Base-by-base conservation (phyloP, 768 basidiomycete species). In the Auriscalpium orientale region DNA sequence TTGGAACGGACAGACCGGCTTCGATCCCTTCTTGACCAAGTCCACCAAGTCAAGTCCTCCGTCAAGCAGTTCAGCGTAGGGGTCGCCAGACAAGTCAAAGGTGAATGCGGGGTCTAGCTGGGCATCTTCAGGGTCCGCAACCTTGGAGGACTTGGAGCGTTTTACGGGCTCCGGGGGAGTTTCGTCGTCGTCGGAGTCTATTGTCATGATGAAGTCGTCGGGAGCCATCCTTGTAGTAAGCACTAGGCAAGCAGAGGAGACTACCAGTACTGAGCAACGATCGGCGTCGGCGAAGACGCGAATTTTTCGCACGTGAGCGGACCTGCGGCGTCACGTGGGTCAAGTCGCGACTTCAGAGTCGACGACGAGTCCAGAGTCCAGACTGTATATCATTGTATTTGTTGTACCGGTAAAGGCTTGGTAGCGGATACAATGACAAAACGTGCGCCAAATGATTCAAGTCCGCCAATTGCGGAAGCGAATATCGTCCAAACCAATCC, bases 31-130 rank as follows among this genome's bases (percentile, higher is more conserved):
- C 71, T 82, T 81, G 34, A 86, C 82, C 37, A 80, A 63, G 65
- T 86, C 88, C 49, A 76, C 68, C n/a, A 77, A 54, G 38, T 72
- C 74, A 16, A 64, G 61, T 40, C 69, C 64, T 22, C 71, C 70
- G 40, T 71, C 76, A 28, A 82, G 67, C 21, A 84, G 68, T 44
- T 87, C 83, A 15, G 69, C 66, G 60, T 87, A 87, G 22, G 81
- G 82, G 66, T 91, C 88, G 34, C 83, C 89, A 43, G 78, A 79
- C 15, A 86, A 63, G 69, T 93, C 91, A 66, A 98, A 95, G 36
- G 79, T 76, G 66, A 95, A 92, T 53, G 87, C 85, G 13, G 88
- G 89, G 70, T 95, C 80, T 40, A 98, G 76, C 55, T 76, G 79
- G 38, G 74, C 76, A 36, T 82, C 84, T 38, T 85, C 86, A 48